phyloP scores from a whole-genome alignment of 306 rosid species.

The Quercus parvula region DNA sequence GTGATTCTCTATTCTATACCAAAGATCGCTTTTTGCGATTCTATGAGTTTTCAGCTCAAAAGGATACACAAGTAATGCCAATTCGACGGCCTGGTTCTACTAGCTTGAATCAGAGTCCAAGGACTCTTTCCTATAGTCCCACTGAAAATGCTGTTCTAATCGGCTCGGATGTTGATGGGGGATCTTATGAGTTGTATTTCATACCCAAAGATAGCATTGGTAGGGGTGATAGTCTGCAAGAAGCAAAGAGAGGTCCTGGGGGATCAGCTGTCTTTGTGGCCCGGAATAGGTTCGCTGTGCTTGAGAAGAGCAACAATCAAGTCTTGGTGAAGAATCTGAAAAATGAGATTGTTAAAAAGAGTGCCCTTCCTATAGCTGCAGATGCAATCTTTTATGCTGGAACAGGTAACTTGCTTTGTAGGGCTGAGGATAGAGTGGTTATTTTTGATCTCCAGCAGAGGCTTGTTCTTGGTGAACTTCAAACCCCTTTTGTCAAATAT shows the following conservation, averaged over 20 bases:
- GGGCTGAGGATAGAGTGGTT: constrained; percentile 79
- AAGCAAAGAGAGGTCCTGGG: constrained; percentile 86
- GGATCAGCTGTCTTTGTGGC: constrained; percentile 93
- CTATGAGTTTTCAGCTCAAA: constrained; percentile 76
- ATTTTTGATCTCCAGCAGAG: constrained; percentile 87
- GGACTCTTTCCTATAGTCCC: constrained; percentile 80
- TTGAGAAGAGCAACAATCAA: constrained; percentile 77
- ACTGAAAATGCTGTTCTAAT: constrained; percentile 85
- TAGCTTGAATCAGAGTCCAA: constrained; percentile 78
- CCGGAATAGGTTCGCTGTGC: constrained; percentile 90
- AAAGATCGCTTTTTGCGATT: constrained; percentile 85
- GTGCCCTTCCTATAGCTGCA: constrained; percentile 58
- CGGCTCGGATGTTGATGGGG: constrained; percentile 88
- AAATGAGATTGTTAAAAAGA: constrained; percentile 73
- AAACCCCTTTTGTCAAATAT: constrained; percentile 83
- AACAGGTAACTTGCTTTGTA: constrained; percentile 76
- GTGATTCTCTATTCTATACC: constrained; percentile 67
- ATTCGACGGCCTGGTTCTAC: constrained; percentile 86
- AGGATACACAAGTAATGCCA: constrained; percentile 74
- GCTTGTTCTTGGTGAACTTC: constrained; percentile 73
- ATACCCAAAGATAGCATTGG: constrained; percentile 71
- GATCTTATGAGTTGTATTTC: constrained; percentile 83
- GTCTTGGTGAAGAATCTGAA: constrained; percentile 63
- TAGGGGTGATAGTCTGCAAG: constrained; percentile 73
- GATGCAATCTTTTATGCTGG: constrained; percentile 95